Base-by-base conservation (phyloP, 768 basidiomycete species). In the Boletales sp. region DNA sequence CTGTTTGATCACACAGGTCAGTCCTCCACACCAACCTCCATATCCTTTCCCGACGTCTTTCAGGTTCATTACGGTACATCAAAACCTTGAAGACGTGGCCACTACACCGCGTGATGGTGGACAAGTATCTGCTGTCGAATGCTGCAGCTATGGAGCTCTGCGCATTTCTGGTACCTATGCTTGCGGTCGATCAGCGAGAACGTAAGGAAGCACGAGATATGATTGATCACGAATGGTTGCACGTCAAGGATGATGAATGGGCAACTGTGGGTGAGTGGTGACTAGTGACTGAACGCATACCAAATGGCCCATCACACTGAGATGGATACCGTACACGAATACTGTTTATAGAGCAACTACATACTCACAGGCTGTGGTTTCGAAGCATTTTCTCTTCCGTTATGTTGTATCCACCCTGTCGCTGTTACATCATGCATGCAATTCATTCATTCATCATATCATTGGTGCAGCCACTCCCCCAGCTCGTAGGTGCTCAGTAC, bases 101-200 rank as follows among this genome's bases (percentile, higher is more conserved):
- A 10, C 73, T 95, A 46, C 74, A 79, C 57, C 82, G 84, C 19
- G 92, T 95, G 56, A 87, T 96, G 82, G 76, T 74, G 43, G 91
- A 96, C 75, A 95, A 94, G 66, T 96, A 96, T 65, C 71, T 86
- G 8, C 86, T 84, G 67, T 70, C 77, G 10, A 76, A 79, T 34
- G 59, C 65, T 13, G 84, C 90, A 48, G 78, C 87, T 9, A 63
- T 64, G 25, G 70, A 74, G 31, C 68, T 91, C 18, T 87, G 84
- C 59, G 66, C 71, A 21, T 91, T 91, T 66, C 67, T 92, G 54
- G 74, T 75, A 56, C 87, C 88, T 28, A 90, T 90, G 90, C 76
- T 92, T 54, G 71, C 75, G 30, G 68, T 84, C 49, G 85, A 92
- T 60, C 83, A 83, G 62, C 76, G 79, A 57, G 69, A 80, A 47